Conservation (phyloP, 805 yeast species). For the Metschnikowia peoriensis region DNA sequence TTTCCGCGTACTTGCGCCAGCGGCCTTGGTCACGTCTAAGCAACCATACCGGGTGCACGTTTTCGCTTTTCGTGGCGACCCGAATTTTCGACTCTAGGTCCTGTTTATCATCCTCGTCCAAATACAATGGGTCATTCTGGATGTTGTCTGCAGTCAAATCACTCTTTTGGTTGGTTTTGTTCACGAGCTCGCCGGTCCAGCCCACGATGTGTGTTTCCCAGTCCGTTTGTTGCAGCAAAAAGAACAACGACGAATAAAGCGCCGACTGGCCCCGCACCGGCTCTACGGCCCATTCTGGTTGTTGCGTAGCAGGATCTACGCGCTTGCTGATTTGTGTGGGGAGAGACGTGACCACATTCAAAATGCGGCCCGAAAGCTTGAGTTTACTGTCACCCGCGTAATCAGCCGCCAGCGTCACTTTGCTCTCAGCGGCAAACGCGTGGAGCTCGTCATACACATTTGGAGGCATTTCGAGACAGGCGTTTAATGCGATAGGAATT, state of each 20-base stretch:
- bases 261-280: constrained; percentile 83
- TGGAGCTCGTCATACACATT: constrained; percentile 20
- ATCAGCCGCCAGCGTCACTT: constrained; percentile 30
- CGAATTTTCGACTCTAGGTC: constrained; percentile 49
- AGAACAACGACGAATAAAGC: constrained; percentile 69
- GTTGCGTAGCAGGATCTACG: constrained; percentile 27
- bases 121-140: constrained; percentile 57
- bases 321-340: constrained; percentile 59
- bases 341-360: constrained; percentile 64
- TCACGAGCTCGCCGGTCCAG: constrained; percentile 89
- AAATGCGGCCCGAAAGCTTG: constrained; percentile 60
- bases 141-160: constrained; percentile 28
- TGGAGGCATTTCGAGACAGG: constrained; percentile 9
- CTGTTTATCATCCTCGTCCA: constrained; percentile 53
- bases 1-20: constrained; percentile 90
- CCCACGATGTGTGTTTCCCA: constrained; percentile 91
- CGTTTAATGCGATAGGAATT: neutral
- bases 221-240: constrained; percentile 58
- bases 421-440: constrained; percentile 21
- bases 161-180: constrained; percentile 22
- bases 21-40: constrained; percentile 71
- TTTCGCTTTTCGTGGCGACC: constrained; percentile 44
- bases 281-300: constrained; percentile 54
- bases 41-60: constrained; percentile 87
- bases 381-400: constrained; percentile 26